Base-by-base conservation (phyloP, 1,284 basidiomycete genomes). In the Cryptococcus jaspeensis region DNA sequence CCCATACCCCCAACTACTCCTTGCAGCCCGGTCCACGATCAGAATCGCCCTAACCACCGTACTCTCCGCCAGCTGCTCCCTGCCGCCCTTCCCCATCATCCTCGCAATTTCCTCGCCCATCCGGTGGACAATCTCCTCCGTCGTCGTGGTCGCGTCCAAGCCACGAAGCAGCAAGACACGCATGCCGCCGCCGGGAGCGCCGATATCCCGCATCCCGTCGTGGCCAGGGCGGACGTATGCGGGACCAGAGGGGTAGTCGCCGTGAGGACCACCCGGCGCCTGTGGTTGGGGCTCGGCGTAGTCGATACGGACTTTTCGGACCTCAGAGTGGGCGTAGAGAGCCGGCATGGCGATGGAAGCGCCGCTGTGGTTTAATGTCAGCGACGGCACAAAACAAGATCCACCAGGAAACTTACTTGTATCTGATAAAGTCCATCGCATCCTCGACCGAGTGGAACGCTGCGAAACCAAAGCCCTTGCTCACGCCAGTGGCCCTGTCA, bases 131-230 rank as follows among this genome's bases (percentile, higher is more conserved):
- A 82, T 68, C 37, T 80, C 79, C 11, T 75, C 67, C 20, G 75
- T 87, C 5, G 88, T 87, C 22, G 90, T 92, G n/a, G 89, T 80
- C 13, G 87, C 85, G 71, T 95, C 92, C 39, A 97, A 81, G 9
- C 90, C 90, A 41, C 93, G 85, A 66, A 97, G 86, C 36, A 97
- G 82, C 8, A 97, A 79, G 5, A 95, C 85, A 6, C 77, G 69
- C 35, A 74, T 76, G 0, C 66, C 70, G 5, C 61, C 68, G 3
- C 71, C 67, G 0, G 71, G 63, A 5, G 65, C 52, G 9, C 75
- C 93, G 69, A 97, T 94, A 78, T 97, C 93, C 49, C 92, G 83
- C 57, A 90, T 95, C 1, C 93, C 93, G 69, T 97, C 93, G 70
- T 95, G 95, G 64, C 67, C 75, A 86, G 88, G 36, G n/a, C 53